Evolutionary conservation across 148 eudicot species (phyloP), one percentile per base, ranked within the genome.

Genomic region (Silene latifolia): DNA sequence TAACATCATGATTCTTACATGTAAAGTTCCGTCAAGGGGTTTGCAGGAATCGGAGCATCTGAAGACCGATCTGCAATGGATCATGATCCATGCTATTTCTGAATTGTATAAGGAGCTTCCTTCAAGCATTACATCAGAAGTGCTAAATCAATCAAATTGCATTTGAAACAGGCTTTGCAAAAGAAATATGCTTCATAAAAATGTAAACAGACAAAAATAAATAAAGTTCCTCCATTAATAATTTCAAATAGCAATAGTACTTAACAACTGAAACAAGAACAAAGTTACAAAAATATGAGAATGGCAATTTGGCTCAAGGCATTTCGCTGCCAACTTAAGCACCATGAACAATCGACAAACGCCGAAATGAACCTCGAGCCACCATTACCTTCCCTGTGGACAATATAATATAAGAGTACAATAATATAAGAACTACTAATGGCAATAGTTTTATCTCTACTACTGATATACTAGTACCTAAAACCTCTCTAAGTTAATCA

Each of bases 201-300:
- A 69, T 51, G 62, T 6, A 21, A 75, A 53, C 20, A 76, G 47
- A 76, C 47, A 48, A 44, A 60, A 59, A 56, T 27, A 39, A 39
- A 39, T 64, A 9, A 44, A 76, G 60, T 56, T 71, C 62, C 72
- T 24, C 54, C 60, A 24, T 21, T 24, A 62, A 62, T 62, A 62
- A 71, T 10, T 48, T 48, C 12, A 11, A 17, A 74, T 70, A 21
- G 74, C 44, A 80, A 64, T 76, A 76, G 79, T 76, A 72, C 79
- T 47, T 20, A 72, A 76, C 76, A 80, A 72, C 76, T 29, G 27
- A 29, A 76, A 76, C 76, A 80, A 51, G 19, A 75, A 63, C 46
- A 75, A 57, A 64, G 46, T 59, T 21, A 80, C 78, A 75, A 80
- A 80, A 76, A 72, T 32, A 67, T 59, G 70, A 80, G 67, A 80